Evolutionary conservation across 2,329 filamentous ascomycete species (phyloP).

Genomic region (Epichloe amarillans): DNA sequence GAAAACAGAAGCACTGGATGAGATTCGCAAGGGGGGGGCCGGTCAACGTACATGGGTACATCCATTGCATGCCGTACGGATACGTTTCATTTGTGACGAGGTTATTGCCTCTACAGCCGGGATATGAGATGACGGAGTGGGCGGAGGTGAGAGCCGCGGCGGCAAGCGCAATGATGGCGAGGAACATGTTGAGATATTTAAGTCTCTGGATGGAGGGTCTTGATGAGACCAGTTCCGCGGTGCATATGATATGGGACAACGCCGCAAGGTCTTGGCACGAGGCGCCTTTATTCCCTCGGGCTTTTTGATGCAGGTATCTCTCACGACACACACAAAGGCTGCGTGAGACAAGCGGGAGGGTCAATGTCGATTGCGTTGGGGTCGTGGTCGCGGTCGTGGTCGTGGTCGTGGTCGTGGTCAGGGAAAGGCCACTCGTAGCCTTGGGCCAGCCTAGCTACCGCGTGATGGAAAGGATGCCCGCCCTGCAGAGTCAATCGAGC

Average conservation of each 20-base stretch:
- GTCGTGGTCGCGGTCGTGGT: too few species aligned
- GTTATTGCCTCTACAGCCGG: constrained; percentile 78
- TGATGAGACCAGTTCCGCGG: not conserved
- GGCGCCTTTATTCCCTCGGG: not conserved
- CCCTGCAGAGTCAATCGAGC: not conserved
- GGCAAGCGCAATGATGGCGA: constrained; percentile 23
- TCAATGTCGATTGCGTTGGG: too few species aligned
- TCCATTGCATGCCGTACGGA: constrained; percentile 90
- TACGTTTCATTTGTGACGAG: constrained; percentile 64
- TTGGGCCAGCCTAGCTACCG: constrained; percentile 1
- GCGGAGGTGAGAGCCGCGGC: constrained; percentile 40
- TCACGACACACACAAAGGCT: too few species aligned
- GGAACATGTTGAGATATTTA: not conserved
- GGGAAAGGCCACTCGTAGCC: not conserved
- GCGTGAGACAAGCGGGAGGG: too few species aligned
- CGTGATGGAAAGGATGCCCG: too few species aligned
- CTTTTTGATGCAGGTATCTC: too few species aligned
- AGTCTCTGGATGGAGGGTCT: not conserved
- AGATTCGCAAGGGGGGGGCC: not conserved
- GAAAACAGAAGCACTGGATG: not conserved
- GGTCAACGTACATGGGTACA: constrained; percentile 67
- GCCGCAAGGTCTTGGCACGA: not conserved
- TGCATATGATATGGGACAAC: not conserved
- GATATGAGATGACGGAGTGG: constrained; percentile 79
- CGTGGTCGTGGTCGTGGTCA: too few species aligned